A percentile compares a stretch with the other conserved stretches of the same genome.
phyloP scores from a whole-genome alignment of 306 rosid genomes.

The Citrullus amarus region DNA sequence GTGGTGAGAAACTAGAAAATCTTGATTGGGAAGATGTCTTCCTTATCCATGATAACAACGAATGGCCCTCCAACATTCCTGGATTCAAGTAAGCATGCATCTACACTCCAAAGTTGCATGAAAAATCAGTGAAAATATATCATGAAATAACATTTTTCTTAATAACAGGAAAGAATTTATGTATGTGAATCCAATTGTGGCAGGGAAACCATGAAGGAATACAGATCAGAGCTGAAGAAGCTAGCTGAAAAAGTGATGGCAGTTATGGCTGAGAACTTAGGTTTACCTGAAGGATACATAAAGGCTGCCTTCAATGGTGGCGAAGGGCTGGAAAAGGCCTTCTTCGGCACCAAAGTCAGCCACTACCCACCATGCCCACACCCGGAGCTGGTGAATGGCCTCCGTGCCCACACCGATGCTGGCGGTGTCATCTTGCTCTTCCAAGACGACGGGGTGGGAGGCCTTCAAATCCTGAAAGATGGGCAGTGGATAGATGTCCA shows the following conservation, averaged over 20 bases:
- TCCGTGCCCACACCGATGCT: slow-evolving; percentile 92
- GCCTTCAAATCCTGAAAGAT: slow-evolving; percentile 92
- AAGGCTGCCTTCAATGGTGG: slow-evolving; percentile 63
- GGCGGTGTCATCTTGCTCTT: slow-evolving; percentile 85
- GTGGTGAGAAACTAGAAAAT: slow-evolving; percentile 36
- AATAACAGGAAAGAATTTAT: not conserved
- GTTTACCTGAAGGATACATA: slow-evolving; percentile 53
- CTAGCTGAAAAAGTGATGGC: slow-evolving; percentile 60
- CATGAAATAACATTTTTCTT: not conserved
- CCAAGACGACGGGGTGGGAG: slow-evolving; percentile 87
- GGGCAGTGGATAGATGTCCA: slow-evolving; percentile 85
- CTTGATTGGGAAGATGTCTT: slow-evolving; percentile 94
- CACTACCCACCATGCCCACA: slow-evolving; percentile 92
- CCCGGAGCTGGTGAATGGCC: slow-evolving; percentile 75
- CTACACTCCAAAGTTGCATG: not conserved
- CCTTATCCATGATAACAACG: slow-evolving; percentile 53
- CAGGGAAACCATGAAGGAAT: slow-evolving; percentile 83
- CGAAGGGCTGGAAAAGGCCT: slow-evolving; percentile 41
- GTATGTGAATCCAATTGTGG: slow-evolving; percentile 4
- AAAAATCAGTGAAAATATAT: not conserved
- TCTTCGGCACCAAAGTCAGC: slow-evolving; percentile 96
- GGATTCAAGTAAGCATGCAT: slow-evolving; percentile 50
- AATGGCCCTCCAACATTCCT: slow-evolving; percentile 69
- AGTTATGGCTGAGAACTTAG: slow-evolving; percentile 90
- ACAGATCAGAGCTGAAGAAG: slow-evolving; percentile 53